Percentiles rank a stretch among this genome's conserved stretches.
phyloP scores from a whole-genome alignment of 208 protist genomes.

The Wallacemonas rigidus region DNA sequence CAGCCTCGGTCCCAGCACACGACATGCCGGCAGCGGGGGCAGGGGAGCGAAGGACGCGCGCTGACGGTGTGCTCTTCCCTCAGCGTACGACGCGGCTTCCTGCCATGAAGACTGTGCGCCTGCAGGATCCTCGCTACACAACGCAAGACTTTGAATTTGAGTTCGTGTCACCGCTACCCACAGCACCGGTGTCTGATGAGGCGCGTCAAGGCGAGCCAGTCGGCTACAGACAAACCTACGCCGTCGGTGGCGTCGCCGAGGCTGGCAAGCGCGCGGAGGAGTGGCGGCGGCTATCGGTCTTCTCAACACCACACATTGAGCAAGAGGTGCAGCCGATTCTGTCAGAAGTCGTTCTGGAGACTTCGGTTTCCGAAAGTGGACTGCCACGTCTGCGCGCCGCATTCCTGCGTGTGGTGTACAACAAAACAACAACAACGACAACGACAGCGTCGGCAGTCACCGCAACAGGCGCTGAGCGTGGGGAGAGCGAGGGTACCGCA shows the following conservation, averaged over 20 bases:
- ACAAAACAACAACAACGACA: constrained; percentile 17
- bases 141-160: constrained; percentile 36
- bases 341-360: constrained; percentile 62
- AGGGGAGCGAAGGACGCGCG: background rate
- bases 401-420: constrained; percentile 44
- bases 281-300: constrained; percentile 3
- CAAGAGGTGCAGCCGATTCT: constrained; percentile 22
- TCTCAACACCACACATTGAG: constrained; percentile 1
- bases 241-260: background rate
- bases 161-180: constrained; percentile 18
- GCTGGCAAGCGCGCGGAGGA: background rate
- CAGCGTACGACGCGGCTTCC: constrained; percentile 27
- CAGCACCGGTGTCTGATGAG: constrained; percentile 4
- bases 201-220: background rate
- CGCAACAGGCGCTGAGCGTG: background rate
- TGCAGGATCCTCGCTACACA: constrained; percentile 26
- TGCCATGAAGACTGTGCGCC: constrained; percentile 26
- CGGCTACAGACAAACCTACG: constrained; percentile 9
- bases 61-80: constrained; percentile 27
- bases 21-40: background rate
- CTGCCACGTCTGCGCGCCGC: constrained; percentile 53
- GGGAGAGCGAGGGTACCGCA: background rate
- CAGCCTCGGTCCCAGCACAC: background rate
- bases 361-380: constrained; percentile 54
- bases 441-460: background rate